Percentiles rank a stretch among this genome's conserved stretches.
Conservation (phyloP, 768 basidiomycete species). For the Trametes villosa region DNA sequence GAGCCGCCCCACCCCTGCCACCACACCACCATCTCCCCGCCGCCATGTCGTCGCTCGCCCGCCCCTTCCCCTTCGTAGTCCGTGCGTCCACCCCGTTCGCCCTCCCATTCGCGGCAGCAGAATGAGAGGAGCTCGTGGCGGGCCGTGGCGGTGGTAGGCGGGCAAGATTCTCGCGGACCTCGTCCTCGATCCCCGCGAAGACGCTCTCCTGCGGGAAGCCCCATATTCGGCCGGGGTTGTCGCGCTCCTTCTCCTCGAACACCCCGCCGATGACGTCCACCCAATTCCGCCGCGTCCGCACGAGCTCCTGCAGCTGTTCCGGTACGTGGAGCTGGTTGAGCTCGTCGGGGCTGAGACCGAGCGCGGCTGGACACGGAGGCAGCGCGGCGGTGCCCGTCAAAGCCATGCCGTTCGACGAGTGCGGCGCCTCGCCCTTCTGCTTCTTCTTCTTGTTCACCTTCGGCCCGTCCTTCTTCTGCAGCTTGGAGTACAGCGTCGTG, state of each 20-base stretch:
- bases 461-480: constrained; percentile 80
- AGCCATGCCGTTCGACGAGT: constrained; percentile 32
- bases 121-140: constrained; percentile 16
- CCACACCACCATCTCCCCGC: no score
- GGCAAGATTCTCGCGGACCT: constrained; percentile 47
- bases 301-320: constrained; percentile 70
- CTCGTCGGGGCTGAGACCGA: constrained; percentile 71
- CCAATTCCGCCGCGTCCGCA: constrained; percentile 79
- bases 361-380: constrained; percentile 70
- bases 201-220: constrained; percentile 79
- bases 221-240: constrained; percentile 68
- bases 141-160: constrained; percentile 22
- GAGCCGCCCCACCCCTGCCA: no score
- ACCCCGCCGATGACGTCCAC: constrained; percentile 74
- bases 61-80: constrained; percentile 53
- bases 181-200: constrained; percentile 75
- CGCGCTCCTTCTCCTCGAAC: constrained; percentile 75
- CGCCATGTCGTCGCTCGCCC: constrained; percentile 68
- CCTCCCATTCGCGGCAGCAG: constrained; percentile 5
- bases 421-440: constrained; percentile 47
- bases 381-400: constrained; percentile 37
- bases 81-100: constrained; percentile 23
- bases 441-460: constrained; percentile 79
- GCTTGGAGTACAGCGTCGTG: constrained; percentile 68
- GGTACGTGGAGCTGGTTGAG: constrained; percentile 64